A percentile compares a stretch with the other conserved stretches of the same genome.
phyloP scores from a whole-genome alignment of 1,139 yeast species.

The Diutina catenulata region DNA sequence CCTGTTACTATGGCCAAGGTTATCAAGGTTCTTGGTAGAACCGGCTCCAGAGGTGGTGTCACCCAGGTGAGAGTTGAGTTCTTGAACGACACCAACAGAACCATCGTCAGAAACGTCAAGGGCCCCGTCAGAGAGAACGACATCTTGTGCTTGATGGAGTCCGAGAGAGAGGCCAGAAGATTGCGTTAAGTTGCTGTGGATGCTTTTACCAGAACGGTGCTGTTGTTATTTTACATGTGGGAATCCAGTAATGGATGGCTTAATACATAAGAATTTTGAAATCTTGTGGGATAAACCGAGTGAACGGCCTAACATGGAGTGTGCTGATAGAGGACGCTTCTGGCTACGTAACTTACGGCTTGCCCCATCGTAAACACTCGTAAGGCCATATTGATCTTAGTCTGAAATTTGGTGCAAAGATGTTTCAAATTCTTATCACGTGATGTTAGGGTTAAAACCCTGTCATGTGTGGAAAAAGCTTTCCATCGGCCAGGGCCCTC shows the following conservation, averaged over 20 bases:
- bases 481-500: no score
- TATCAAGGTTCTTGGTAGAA: constrained; percentile 98
- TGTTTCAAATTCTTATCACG: no score
- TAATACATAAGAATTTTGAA: constrained; percentile 1
- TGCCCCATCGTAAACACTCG: no score
- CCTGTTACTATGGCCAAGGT: constrained; percentile 99
- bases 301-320: no score
- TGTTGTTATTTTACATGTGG: constrained; percentile 3
- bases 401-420: no score
- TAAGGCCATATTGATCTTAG: no score
- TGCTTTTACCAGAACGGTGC: no score
- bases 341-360: no score
- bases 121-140: constrained; percentile 99
- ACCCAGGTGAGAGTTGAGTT: constrained; percentile 99
- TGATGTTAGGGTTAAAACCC: no score
- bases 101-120: constrained; percentile 99
- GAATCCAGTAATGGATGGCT: constrained; percentile 5
- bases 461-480: no score
- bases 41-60: constrained; percentile 99
- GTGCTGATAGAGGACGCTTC: no score
- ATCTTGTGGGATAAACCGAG: not conserved
- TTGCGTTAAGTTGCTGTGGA: constrained; percentile 25
- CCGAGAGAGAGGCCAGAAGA: constrained; percentile 98
- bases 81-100: constrained; percentile 96
- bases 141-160: constrained; percentile 98